phyloP scores from a whole-genome alignment of 495 filamentous ascomycete species.

The Xylaria scruposa region DNA sequence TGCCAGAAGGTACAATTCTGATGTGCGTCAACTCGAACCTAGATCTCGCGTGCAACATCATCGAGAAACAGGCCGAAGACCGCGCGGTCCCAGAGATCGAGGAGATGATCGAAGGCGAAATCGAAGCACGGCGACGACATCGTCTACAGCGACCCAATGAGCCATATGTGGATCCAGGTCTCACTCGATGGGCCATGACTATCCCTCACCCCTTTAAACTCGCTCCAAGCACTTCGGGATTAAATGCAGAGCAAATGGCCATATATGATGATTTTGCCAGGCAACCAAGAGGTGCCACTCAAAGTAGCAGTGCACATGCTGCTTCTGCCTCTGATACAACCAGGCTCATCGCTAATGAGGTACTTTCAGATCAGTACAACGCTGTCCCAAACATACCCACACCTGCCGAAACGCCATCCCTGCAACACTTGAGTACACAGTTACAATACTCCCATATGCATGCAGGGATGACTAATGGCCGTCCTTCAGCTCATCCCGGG shows the following conservation, averaged over 20 bases:
- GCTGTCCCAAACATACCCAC: constrained; percentile 77
- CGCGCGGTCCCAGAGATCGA: constrained; percentile 94
- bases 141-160: constrained; percentile 73
- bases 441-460: constrained; percentile 66
- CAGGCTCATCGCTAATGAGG: constrained; percentile 67
- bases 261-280: constrained; percentile 96
- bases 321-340: constrained; percentile 58
- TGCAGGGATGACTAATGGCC: constrained; percentile 53
- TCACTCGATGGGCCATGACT: constrained; percentile 84
- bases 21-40: constrained; percentile 99
- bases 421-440: constrained; percentile 68
- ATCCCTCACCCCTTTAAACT: constrained; percentile 92
- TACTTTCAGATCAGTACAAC: constrained; percentile 85
- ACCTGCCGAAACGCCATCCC: constrained; percentile 78
- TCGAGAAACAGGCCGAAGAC: constrained; percentile 93
- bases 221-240: constrained; percentile 63
- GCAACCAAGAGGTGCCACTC: constrained; percentile 67
- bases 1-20: constrained; percentile 87
- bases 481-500: constrained; percentile 64
- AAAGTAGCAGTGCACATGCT: constrained; percentile 45
- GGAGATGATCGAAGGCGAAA: constrained; percentile 78
- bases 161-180: constrained; percentile 77
- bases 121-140: constrained; percentile 77
- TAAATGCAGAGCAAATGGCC: constrained; percentile 90
- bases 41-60: constrained; percentile 87